Percentiles rank a stretch among this genome's conserved stretches.
Conservation (phyloP, 495 filamentous ascomycete genomes). For the Cenococcum geophilum region DNA sequence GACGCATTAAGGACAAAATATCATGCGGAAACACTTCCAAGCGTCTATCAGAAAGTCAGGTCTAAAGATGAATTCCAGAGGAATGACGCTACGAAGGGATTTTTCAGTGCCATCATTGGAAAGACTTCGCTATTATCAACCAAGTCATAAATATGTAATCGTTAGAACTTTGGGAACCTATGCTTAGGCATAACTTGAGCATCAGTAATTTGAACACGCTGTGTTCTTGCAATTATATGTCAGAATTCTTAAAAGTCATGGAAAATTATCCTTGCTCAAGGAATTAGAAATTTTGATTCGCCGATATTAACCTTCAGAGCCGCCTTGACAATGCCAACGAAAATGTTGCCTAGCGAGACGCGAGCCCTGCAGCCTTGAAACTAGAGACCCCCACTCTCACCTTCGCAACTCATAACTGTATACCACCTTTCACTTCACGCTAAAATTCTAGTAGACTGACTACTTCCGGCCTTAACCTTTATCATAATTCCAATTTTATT, state of each 20-base stretch:
- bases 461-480: neutral
- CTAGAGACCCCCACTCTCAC: neutral
- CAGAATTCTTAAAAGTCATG: no score
- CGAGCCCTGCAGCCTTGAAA: neutral
- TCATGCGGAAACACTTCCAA: constrained; percentile 44
- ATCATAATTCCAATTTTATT: neutral
- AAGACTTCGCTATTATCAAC: constrained; percentile 3
- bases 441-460: neutral
- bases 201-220: neutral
- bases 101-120: constrained; percentile 7
- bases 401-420: neutral
- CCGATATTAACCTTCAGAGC: neutral
- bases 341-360: neutral
- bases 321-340: neutral
- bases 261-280: neutral
- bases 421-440: neutral
- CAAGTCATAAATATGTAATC: neutral
- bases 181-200: neutral
- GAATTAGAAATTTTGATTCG: neutral
- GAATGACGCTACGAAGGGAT: neutral
- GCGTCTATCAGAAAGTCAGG: constrained; percentile 52
- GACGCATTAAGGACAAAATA: constrained; percentile 47
- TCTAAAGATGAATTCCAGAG: constrained; percentile 13
- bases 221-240: neutral
- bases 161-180: neutral